These are phyloP conservation scores for Salix purpurea DNA, from an alignment of 345 rosid genomes.

Conservation along the genomic window DNA sequence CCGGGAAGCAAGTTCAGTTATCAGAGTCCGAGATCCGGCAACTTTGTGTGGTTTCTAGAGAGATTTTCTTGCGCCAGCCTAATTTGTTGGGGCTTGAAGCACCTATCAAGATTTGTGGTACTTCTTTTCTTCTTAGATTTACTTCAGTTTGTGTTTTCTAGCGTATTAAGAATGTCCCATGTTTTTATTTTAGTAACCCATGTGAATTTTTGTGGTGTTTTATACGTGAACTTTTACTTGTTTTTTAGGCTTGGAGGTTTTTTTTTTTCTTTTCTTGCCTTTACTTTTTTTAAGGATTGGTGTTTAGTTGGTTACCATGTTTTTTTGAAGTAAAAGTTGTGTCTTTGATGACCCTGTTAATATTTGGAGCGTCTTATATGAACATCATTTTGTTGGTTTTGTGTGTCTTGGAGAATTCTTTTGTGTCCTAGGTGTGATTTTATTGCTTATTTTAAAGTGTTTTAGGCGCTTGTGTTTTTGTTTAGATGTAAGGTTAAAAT, in stretches of 20 bases:
- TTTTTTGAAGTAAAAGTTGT: background rate
- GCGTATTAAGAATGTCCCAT: background rate
- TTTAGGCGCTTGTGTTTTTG: background rate
- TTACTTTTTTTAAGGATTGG: background rate
- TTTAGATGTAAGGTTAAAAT: background rate
- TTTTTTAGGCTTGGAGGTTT: background rate
- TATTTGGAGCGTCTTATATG: background rate
- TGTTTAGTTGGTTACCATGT: background rate
- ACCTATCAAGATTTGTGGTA: constrained; percentile 80
- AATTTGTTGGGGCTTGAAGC: constrained; percentile 75
- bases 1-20: constrained; percentile 73
- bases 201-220: background rate
- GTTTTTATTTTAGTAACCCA: background rate
- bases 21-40: constrained; percentile 73
- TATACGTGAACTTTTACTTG: background rate
- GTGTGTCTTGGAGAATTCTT: background rate
- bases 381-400: background rate
- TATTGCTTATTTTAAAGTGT: background rate
- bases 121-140: background rate
- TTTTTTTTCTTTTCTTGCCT: too few species aligned
- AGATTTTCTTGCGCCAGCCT: constrained; percentile 62
- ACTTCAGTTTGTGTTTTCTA: background rate
- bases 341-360: background rate
- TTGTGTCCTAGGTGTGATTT: background rate
- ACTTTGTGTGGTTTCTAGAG: constrained; percentile 49